Evolutionary conservation across 257 asterid genomes (phyloP), one percentile per base, ranked within the genome.

Genomic region (Phtheirospermum japonicum): DNA sequence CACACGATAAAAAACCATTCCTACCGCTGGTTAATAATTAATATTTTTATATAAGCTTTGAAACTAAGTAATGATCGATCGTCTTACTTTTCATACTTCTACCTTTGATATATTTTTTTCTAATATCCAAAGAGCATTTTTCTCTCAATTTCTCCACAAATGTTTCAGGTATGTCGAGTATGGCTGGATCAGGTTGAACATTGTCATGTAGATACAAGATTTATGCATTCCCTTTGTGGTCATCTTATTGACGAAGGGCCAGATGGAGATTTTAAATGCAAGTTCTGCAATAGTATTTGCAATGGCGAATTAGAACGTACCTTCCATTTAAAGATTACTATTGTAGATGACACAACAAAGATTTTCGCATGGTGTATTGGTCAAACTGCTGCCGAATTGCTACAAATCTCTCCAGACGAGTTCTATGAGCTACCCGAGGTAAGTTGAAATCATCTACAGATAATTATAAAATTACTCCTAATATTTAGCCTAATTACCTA

Each of bases 331-430:
- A 84, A 78, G 67, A 75, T 85, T 34, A 83, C 89, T 16, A 68
- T 89, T 17, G 88, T 91, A 14, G 99, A 92, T 68, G 94, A 78
- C 63, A 79, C 78, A 13, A 58, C 83, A 33, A 92, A 85, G 74
- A 64, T 86, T 18, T 80, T 82, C 43, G 96, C 89, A 55, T 85
- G 95, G 87, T 92, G 95, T 60, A 68, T 78, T 13, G 99, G 97
- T 42, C 95, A 83, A 69, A 86, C 96, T 58, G 99, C 99, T 36
- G 83, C 89, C 2, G 97, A 86, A 75, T 70, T 92, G 81, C 86
- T 89, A 66, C 99, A 92, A 66, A 92, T 92, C 68, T 79, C 95
- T 59, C 88, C 97, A 1, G 78, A 79, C 32, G 97, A 87, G 67
- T 89, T 92, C 66, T 64, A 73, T 64, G 88, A 62, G 45, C 77